Conservation (phyloP, 768 basidiomycete genomes). For the Boletellus emodensis region DNA sequence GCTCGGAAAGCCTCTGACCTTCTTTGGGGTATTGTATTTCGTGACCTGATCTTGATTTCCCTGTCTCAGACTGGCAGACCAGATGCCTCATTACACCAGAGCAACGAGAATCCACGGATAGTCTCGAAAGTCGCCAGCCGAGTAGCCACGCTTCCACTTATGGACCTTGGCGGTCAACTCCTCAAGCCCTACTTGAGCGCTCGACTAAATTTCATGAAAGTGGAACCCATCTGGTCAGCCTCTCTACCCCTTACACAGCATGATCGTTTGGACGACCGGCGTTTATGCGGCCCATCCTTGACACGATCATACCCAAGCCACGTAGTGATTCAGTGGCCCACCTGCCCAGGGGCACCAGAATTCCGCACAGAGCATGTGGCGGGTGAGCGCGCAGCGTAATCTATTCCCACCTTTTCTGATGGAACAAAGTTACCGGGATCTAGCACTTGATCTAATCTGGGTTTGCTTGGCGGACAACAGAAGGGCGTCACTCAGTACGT, state of each 20-base stretch:
- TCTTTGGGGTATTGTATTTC: too few species aligned
- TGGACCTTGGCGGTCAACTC: not conserved
- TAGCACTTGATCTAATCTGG: constrained; percentile 2
- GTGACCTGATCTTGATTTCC: not conserved
- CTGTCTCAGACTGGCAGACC: not conserved
- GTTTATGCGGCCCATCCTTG: constrained; percentile 22
- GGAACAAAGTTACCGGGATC: not conserved
- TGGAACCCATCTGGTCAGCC: not conserved
- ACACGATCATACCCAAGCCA: not conserved
- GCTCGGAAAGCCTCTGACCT: too few species aligned
- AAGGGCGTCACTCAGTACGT: not conserved
- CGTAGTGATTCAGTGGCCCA: not conserved
- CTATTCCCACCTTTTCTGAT: not conserved
- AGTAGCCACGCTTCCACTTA: not conserved
- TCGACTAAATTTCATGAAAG: not conserved
- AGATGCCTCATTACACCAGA: not conserved
- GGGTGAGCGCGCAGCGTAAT: not conserved
- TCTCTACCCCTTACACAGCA: not conserved
- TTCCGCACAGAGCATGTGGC: not conserved
- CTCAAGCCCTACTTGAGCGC: not conserved
- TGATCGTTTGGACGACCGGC: constrained; percentile 5
- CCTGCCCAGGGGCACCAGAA: not conserved
- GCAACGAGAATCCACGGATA: constrained; percentile 3
- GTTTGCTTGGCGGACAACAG: constrained; percentile 9
- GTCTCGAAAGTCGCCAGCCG: not conserved